These are phyloP conservation scores for Xylaria intraflava DNA, from an alignment of 495 filamentous ascomycete genomes.

Conservation along the genomic window DNA sequence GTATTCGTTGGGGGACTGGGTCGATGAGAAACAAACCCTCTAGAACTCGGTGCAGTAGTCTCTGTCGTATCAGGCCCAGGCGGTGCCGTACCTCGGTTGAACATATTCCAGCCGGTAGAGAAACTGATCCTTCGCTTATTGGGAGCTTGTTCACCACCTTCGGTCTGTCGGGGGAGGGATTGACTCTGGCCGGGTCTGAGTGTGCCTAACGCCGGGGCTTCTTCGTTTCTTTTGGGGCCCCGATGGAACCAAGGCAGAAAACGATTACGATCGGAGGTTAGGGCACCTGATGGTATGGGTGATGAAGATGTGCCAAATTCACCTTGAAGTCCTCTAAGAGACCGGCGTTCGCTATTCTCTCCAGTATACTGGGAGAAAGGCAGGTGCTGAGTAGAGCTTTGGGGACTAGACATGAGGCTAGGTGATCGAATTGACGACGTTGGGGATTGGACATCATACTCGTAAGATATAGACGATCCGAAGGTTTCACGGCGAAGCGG, in stretches of 20 bases:
- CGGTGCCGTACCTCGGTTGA: constrained; percentile 44
- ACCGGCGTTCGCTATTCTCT: constrained; percentile 33
- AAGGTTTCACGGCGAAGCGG: constrained; percentile 18
- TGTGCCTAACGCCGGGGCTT: constrained; percentile 63
- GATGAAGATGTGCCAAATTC: constrained; percentile 22
- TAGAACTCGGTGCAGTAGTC: constrained; percentile 24
- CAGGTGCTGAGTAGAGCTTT: constrained; percentile 53
- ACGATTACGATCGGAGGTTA: constrained; percentile 30
- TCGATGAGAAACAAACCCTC: constrained; percentile 34
- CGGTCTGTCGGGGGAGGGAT: constrained; percentile 60
- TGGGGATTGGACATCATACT: constrained; percentile 58
- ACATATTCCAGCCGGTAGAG: constrained; percentile 47
- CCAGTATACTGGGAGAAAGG: constrained; percentile 39
- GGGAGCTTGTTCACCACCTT: constrained; percentile 37
- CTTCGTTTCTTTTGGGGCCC: constrained; percentile 59
- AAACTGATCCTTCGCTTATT: constrained; percentile 47
- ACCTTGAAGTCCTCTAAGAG: constrained; percentile 28
- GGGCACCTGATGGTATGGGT: constrained; percentile 15
- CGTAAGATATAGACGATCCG: constrained; percentile 36
- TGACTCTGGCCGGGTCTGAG: constrained; percentile 73
- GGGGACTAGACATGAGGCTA: constrained; percentile 63
- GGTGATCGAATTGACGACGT: constrained; percentile 58
- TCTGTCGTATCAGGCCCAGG: constrained; percentile 33
- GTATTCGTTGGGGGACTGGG: constrained; percentile 63
- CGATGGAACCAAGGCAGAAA: constrained; percentile 60